A percentile compares a stretch with the other conserved stretches of the same genome.
Evolutionary conservation across 2,329 filamentous ascomycete genomes (phyloP).

Genomic region (Verticillium alfalfae): DNA sequence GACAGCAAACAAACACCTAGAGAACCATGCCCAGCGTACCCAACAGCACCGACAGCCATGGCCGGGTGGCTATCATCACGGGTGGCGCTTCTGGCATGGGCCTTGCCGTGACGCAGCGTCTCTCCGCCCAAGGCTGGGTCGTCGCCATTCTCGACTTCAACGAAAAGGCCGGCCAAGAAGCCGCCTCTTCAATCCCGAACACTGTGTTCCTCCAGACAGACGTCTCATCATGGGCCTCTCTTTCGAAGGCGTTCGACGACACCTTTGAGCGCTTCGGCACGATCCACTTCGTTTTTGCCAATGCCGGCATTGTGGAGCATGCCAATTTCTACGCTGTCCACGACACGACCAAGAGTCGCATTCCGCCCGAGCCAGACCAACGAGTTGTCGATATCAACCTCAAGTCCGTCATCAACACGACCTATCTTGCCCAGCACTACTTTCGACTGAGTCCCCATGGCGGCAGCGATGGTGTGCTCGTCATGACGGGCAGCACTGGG

Average conservation of each 20-base stretch:
- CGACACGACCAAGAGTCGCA: not conserved
- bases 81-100: conserved; percentile 14
- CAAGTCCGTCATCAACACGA: conserved; percentile 29
- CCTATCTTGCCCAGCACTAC: conserved; percentile 27
- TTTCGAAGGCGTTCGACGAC: conserved; percentile 25
- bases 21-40: not conserved
- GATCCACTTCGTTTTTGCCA: conserved; percentile 43
- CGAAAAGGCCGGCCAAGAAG: conserved; percentile 8
- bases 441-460: conserved; percentile 22
- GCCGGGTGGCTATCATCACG: conserved; percentile 14
- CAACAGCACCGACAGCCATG: not conserved
- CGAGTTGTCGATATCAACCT: conserved; percentile 17
- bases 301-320: conserved; percentile 38
- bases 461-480: conserved; percentile 14
- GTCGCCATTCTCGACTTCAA: conserved; percentile 15
- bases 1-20: no score
- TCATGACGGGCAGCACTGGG: conserved; percentile 23
- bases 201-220: conserved; percentile 7
- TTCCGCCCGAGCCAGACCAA: conserved; percentile 17
- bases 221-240: conserved; percentile 10
- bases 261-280: conserved; percentile 24
- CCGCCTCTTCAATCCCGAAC: not conserved
- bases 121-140: conserved; percentile 9
- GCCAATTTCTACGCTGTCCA: conserved; percentile 26
- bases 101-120: conserved; percentile 13